Evolutionary conservation across 352 stramenopile genomes (phyloP), one percentile per base, ranked within the genome.

Genomic region (Elongisporangium prolatum): DNA sequence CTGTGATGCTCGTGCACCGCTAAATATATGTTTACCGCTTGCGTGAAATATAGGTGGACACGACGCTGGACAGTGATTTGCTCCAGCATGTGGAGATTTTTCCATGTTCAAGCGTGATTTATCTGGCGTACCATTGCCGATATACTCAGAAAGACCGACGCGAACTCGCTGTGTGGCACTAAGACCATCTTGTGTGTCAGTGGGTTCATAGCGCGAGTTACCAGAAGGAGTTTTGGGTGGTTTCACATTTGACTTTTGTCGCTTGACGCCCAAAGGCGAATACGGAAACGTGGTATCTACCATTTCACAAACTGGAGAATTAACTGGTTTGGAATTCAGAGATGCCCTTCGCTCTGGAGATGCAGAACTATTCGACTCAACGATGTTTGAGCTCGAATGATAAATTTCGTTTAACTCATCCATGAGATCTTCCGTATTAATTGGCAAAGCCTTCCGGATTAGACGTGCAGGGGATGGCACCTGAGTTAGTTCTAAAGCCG

Each of bases 131-230:
- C 52, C 17, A 34, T 51, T 21, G 51, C 65, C 66, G 59, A 64
- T 40, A 37, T 86, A 77, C 6, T 59, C 54, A 0, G 79, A 80
- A 14, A 86, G 50, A 22, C 77, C 83, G 53, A 89, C 70, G 1
- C 81, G 76, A 34, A 86, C 71, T 6, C 72, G 73, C 64, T 91
- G 79, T 8, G 78, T 74, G 4, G 79, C 79, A 54, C 70, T 89
- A 13, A 85, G 66, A n/a, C 56, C 69, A 20, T 64, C 62, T 6
- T 71, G 61, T 11, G 67, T 56, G 18, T 74, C 70, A 9, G 55
- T 56, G 8, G 58, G 52, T 5, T 62, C 53, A 51, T 82, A 74
- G 8, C n/a, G 67, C 1, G 68, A 71, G 9, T 64, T 74, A 4
- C 78, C 74, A 2, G 73, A 63, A 3, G 77, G 77, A 0, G 80